These are phyloP conservation scores for Naganishia liquefaciens DNA, from an alignment of 1,284 basidiomycete genomes.

Conservation along the genomic window DNA sequence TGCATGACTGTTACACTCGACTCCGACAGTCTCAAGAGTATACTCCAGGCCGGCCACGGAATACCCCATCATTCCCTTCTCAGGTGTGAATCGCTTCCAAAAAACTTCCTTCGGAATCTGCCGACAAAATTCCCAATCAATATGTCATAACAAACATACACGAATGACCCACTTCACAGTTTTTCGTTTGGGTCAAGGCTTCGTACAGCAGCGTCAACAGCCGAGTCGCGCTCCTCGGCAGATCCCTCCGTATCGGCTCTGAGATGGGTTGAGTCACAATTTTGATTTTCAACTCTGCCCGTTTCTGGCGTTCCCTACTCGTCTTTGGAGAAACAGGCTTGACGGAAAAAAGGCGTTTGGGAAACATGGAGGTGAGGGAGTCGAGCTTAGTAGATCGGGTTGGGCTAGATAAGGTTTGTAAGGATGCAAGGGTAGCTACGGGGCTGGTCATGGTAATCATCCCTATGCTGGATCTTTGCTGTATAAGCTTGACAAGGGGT, in stretches of 20 bases:
- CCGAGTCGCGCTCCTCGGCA: constrained; percentile 11
- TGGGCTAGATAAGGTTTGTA: neutral
- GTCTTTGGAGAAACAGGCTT: neutral
- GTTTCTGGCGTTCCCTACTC: constrained; percentile 14
- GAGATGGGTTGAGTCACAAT: constrained; percentile 21
- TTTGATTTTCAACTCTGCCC: constrained; percentile 27
- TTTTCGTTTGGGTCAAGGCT: constrained; percentile 22
- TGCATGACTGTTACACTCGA: constrained; percentile 33
- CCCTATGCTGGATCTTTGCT: neutral
- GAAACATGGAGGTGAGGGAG: neutral
- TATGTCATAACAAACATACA: neutral
- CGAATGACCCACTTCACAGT: constrained; percentile 29
- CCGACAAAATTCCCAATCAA: too few relatives aligned
- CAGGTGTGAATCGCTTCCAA: constrained; percentile 26
- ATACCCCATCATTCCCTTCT: neutral
- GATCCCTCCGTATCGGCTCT: neutral
- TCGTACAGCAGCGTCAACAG: constrained; percentile 31
- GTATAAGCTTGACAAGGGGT: too few relatives aligned
- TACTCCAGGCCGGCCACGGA: constrained; percentile 26
- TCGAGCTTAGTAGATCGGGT: neutral
- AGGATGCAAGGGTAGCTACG: neutral
- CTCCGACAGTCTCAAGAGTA: constrained; percentile 30
- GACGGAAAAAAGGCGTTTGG: constrained; percentile 1
- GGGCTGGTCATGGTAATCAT: neutral
- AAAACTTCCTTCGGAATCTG: constrained; percentile 24